These are phyloP conservation scores for Ascochyta fabae DNA, from an alignment of 2,329 filamentous ascomycete species.

Conservation along the genomic window DNA sequence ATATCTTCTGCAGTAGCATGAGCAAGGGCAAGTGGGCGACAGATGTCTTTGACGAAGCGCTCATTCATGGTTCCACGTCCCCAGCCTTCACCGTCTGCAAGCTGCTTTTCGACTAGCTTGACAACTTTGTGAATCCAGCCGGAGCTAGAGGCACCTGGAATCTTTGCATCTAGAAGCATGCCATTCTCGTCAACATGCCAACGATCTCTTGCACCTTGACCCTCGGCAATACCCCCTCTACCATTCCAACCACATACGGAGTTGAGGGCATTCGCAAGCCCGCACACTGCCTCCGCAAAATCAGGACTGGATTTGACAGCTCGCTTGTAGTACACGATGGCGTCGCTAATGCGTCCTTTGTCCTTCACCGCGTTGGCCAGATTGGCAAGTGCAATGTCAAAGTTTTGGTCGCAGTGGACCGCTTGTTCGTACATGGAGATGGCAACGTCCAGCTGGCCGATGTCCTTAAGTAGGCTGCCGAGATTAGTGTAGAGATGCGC, in stretches of 20 bases:
- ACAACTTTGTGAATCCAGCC: slow-evolving; percentile 92
- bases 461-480: slow-evolving; percentile 93
- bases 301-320: slow-evolving; percentile 92
- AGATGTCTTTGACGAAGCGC: slow-evolving; percentile 49
- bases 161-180: slow-evolving; percentile 76
- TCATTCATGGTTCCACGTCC: slow-evolving; percentile 71
- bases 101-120: slow-evolving; percentile 86
- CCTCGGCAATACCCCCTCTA: slow-evolving; percentile 82
- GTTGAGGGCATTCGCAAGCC: slow-evolving; percentile 90
- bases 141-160: slow-evolving; percentile 64
- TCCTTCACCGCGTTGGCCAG: slow-evolving; percentile 98
- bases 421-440: slow-evolving; percentile 98
- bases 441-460: slow-evolving; percentile 87
- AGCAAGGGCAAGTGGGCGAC: slow-evolving; percentile 55
- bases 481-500: slow-evolving; percentile 97
- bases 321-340: slow-evolving; percentile 88
- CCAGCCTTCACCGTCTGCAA: slow-evolving; percentile 86
- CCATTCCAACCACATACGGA: slow-evolving; percentile 96
- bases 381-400: slow-evolving; percentile 96
- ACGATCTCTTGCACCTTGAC: slow-evolving; percentile 76
- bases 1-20: slow-evolving; percentile 40
- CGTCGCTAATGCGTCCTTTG: slow-evolving; percentile 88
- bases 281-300: slow-evolving; percentile 96
- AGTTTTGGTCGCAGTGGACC: slow-evolving; percentile 88
- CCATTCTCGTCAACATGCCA: slow-evolving; percentile 92